Evolutionary conservation across 2,329 filamentous ascomycete genomes (phyloP), one percentile per base, ranked within the genome.

Genomic region (Neonectria sp.): DNA sequence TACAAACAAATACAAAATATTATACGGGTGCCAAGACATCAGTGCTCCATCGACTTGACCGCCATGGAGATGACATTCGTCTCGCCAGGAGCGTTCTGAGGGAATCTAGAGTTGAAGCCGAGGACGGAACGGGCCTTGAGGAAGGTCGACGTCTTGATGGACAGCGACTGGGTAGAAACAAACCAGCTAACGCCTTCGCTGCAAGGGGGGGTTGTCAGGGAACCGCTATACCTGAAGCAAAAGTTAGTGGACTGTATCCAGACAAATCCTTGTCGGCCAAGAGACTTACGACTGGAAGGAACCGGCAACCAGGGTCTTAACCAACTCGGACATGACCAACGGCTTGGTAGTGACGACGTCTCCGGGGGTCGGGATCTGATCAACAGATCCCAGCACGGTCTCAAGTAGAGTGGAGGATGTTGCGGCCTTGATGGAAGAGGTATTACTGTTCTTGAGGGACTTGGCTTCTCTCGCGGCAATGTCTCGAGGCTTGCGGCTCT

Each of bases 181-280:
- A 88, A 79, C 82, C 88, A 90, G 11, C 78, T 81, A 25, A 91
- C 80, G 29, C 85, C 85, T 77, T 91, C 88, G 17, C 82, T 82
- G 79, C 89, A 91, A 4, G 89, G 89, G 24, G 90, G 89, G 0
- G 89, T 91, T 46, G 89, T 91, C 53, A 91, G 81, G 21, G 87
- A 90, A 24, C 89, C 89, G 13, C 78, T 77, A 81, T 91, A 91
- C 37, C 75, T 77, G 33, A 3, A 35, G 12, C 2, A 0, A 12
- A 5, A 52, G 68, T 72, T 48, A 75, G 71, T 46, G 9, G 21
- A 51, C 15, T 55, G 25, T 1, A 7, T 37, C n/a, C 2, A 37
- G 17, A n/a, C 21, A 17, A 8, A 6, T 4, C 1, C 27, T 2
- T 13, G 25, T 13, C 6, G n/a, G 9, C 15, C 1, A 21, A 17